These are phyloP conservation scores for Sporothrix humicola DNA, from an alignment of 2,329 filamentous ascomycete genomes.

Conservation along the genomic window DNA sequence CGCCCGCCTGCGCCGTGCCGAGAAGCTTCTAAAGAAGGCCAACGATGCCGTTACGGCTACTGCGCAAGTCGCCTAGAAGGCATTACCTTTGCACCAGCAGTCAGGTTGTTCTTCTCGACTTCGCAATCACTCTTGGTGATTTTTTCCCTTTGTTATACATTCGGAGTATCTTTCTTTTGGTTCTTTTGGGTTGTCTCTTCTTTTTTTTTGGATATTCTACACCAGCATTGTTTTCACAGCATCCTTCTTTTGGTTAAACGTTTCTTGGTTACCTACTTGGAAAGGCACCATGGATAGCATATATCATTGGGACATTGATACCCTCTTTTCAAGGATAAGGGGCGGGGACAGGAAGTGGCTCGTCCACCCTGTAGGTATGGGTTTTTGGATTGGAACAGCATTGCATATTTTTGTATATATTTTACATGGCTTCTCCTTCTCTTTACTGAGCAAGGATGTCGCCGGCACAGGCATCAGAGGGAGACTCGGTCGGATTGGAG, in stretches of 20 bases:
- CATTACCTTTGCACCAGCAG: background rate
- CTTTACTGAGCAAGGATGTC: background rate
- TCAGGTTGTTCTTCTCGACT: background rate
- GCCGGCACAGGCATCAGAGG: background rate
- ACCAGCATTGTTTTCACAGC: background rate
- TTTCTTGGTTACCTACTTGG: background rate
- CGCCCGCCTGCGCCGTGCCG: conserved; percentile 50
- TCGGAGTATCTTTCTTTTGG: background rate
- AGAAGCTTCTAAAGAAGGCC: conserved; percentile 45
- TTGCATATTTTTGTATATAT: conserved; percentile 15
- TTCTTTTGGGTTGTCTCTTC: background rate
- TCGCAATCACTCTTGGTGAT: background rate
- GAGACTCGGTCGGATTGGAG: background rate
- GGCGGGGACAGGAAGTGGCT: background rate
- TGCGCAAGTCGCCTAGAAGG: background rate
- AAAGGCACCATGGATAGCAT: background rate
- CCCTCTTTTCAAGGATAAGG: background rate
- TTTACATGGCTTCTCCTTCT: background rate
- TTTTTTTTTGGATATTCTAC: background rate
- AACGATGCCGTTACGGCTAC: background rate
- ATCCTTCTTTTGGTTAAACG: background rate
- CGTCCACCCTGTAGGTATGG: background rate
- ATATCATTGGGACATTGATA: background rate
- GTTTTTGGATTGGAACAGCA: background rate
- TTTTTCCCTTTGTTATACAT: background rate